A percentile compares a stretch with the other conserved stretches of the same genome.
phyloP scores from a whole-genome alignment of 2,329 filamentous ascomycete genomes.

The Colletotrichum tamarilloi region DNA sequence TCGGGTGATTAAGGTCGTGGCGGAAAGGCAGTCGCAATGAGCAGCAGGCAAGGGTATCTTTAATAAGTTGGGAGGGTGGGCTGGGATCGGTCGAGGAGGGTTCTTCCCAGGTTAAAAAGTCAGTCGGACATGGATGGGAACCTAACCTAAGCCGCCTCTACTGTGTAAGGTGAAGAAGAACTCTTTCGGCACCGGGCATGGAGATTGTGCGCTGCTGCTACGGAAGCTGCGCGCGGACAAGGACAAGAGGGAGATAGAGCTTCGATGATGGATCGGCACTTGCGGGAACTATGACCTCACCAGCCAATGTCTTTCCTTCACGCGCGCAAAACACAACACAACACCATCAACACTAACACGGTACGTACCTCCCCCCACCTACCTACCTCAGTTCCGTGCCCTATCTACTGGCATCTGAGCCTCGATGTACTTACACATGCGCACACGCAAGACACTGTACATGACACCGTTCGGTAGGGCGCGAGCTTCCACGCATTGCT shows the following conservation, averaged over 20 bases:
- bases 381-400: not conserved
- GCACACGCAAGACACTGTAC: no score
- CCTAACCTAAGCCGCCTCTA: no score
- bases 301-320: conserved; percentile 16
- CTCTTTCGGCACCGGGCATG: not conserved
- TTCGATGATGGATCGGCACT: conserved; percentile 37
- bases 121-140: conserved; percentile 8
- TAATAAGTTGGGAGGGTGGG: conserved; percentile 23
- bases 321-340: not conserved
- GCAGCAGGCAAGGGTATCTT: conserved; percentile 26
- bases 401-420: not conserved
- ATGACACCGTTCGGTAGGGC: no score
- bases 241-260: conserved; percentile 2
- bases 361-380: not conserved
- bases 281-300: conserved; percentile 38
- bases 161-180: conserved; percentile 1
- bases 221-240: conserved; percentile 5
- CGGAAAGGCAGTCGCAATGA: not conserved
- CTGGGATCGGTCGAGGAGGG: conserved; percentile 6
- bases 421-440: not conserved
- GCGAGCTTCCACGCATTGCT: not conserved
- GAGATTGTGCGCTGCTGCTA: not conserved
- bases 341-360: not conserved
- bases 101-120: not conserved
- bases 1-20: conserved; percentile 28